A percentile compares a stretch with the other conserved stretches of the same genome.
These are phyloP conservation scores for Sporothrix pseudoabietina DNA, from an alignment of 2,329 filamentous ascomycete species.

Conservation along the genomic window DNA sequence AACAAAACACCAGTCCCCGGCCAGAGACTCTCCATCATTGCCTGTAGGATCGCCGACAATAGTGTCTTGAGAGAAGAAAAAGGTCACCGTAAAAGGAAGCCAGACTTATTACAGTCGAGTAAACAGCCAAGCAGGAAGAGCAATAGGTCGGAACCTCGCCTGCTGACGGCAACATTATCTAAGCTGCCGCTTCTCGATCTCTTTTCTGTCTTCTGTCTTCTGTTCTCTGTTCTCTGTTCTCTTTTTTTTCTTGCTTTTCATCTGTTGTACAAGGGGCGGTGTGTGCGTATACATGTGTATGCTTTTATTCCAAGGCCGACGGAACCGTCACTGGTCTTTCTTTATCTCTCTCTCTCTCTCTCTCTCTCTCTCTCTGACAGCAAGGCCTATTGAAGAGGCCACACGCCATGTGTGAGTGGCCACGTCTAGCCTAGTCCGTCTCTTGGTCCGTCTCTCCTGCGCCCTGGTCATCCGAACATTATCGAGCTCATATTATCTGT, in stretches of 20 bases:
- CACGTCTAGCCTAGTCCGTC: background rate
- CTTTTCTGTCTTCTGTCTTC: background rate
- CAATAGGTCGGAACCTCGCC: background rate
- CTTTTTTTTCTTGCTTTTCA: background rate
- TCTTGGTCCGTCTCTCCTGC: background rate
- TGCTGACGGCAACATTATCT: constrained; percentile 18
- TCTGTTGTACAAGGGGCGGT: background rate
- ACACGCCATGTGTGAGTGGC: background rate
- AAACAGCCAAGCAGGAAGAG: background rate
- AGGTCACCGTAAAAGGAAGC: background rate
- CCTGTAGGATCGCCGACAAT: constrained; percentile 18
- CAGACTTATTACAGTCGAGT: background rate
- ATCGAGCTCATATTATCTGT: background rate
- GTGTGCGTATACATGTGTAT: constrained; percentile 1
- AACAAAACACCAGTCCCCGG: constrained; percentile 3
- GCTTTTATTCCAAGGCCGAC: background rate
- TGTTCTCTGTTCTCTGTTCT: background rate
- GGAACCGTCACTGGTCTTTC: background rate
- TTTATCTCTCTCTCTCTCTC: too few species aligned
- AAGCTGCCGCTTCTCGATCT: background rate
- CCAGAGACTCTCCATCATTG: background rate
- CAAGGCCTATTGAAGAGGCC: background rate
- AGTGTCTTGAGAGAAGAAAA: background rate
- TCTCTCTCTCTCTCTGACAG: background rate
- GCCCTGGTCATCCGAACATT: constrained; percentile 24